Evolutionary conservation across 176 grass and related monocot species (phyloP), one percentile per base, ranked within the genome.

Genomic region (Canna indica): DNA sequence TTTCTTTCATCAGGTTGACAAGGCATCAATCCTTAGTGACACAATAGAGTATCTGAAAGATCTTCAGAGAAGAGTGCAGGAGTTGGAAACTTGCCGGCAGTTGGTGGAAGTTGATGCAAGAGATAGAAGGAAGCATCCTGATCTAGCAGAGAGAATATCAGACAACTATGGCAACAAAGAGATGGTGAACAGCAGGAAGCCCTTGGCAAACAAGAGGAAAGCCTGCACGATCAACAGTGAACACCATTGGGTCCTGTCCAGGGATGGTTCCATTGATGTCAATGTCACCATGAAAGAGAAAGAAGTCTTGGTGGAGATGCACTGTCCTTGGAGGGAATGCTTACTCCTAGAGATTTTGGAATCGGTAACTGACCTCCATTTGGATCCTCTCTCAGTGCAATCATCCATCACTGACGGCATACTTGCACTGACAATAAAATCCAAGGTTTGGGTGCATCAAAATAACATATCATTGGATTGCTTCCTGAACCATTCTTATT

Each of bases 351-450:
- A 80, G 22, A 82, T 90, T 64, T 69, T 97, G 31, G 82, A 90
- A 65, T 84, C 84, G 63, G 52, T 97, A 42, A 81, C 83, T 57
- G 44, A 71, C 65, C 77, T 92, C 52, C n/a, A 67, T 38, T 64
- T 97, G 71, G 94, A 87, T 75, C 81, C 87, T 22, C 75, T 92
- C 16, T 92, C 86, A 3, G 84, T 92, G n/a, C 84, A 92, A 72
- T 76, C 89, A 9, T 90, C 89, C 2, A 73, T 82, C 12, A 68
- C 48, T 7, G 74, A 90, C 5, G 81, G 72, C 15, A 36, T 79
- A 0, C 44, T 90, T 7, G 59, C 64, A 26, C 30, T 97, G 7
- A 92, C 81, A 81, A 81, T 97, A 73, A 82, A 73, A 74, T 88
- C 93, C 44, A 81, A 96, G 86, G 88, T 96, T 68, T 76, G 50